Evolutionary conservation across 179 eudicot species (phyloP).

Genomic region (Patellifolia procumbens): DNA sequence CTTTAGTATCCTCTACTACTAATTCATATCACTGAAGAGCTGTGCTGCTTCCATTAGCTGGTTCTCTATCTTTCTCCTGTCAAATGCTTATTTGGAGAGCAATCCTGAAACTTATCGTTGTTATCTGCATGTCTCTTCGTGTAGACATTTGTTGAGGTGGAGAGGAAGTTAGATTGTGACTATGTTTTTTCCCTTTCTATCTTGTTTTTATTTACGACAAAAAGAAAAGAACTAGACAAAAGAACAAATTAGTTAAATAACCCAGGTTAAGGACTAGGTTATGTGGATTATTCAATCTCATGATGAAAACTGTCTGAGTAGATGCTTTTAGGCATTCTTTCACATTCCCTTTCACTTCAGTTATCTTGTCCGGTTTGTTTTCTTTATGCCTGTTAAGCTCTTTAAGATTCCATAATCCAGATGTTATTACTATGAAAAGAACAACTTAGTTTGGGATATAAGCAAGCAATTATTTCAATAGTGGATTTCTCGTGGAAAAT

Average conservation of each 20-base stretch:
- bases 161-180: neutral
- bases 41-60: neutral
- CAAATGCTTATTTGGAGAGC: no score
- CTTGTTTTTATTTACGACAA: neutral
- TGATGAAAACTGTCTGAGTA: slow-evolving; percentile 4
- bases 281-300: neutral
- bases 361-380: neutral
- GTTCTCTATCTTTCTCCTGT: neutral
- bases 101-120: neutral
- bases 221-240: neutral
- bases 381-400: neutral
- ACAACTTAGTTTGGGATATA: neutral
- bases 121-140: neutral
- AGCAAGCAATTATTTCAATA: neutral
- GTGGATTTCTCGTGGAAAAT: neutral
- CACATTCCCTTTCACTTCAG: neutral
- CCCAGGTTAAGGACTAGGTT: neutral
- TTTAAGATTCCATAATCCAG: neutral
- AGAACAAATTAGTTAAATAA: no score
- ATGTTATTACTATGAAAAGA: neutral
- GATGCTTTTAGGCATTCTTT: neutral
- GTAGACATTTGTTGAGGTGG: neutral
- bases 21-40: neutral
- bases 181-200: neutral
- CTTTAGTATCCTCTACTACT: neutral